These are phyloP conservation scores for Didymella glomerata DNA, from an alignment of 2,329 filamentous ascomycete species.

Conservation along the genomic window DNA sequence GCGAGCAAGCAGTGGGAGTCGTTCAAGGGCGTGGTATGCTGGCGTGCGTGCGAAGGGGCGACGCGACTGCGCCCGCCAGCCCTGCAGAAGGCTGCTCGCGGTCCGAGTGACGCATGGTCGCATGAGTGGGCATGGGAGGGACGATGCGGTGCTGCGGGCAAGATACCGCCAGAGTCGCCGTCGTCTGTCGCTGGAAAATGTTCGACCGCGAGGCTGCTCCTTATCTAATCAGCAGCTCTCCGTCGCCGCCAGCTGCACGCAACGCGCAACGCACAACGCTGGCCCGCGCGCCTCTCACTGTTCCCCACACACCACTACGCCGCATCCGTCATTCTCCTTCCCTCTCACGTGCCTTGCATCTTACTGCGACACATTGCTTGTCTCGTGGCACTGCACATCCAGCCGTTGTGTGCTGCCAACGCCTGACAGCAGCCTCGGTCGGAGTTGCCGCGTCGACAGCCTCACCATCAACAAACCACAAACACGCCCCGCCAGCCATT, in stretches of 20 bases:
- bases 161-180: background rate
- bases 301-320: constrained; percentile 23
- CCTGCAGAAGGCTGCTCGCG: constrained; percentile 53
- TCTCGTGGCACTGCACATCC: background rate
- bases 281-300: constrained; percentile 5
- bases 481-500: constrained; percentile 5
- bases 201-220: background rate
- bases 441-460: constrained; percentile 45
- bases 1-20: constrained; percentile 25
- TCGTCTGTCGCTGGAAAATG: constrained; percentile 12
- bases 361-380: background rate
- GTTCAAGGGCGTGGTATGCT: constrained; percentile 31
- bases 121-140: constrained; percentile 54
- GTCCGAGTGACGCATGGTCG: constrained; percentile 57
- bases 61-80: constrained; percentile 44
- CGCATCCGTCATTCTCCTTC: constrained; percentile 13
- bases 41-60: constrained; percentile 18
- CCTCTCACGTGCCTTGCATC: constrained; percentile 15
- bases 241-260: background rate
- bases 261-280: background rate
- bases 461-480: constrained; percentile 36
- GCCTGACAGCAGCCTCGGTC: background rate
- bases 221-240: constrained; percentile 19
- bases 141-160: constrained; percentile 10
- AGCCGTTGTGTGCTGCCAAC: background rate